Percentiles rank a stretch among this genome's conserved stretches.
Evolutionary conservation across 768 basidiomycete species (phyloP).

Genomic region (Leccinum incarnatum): DNA sequence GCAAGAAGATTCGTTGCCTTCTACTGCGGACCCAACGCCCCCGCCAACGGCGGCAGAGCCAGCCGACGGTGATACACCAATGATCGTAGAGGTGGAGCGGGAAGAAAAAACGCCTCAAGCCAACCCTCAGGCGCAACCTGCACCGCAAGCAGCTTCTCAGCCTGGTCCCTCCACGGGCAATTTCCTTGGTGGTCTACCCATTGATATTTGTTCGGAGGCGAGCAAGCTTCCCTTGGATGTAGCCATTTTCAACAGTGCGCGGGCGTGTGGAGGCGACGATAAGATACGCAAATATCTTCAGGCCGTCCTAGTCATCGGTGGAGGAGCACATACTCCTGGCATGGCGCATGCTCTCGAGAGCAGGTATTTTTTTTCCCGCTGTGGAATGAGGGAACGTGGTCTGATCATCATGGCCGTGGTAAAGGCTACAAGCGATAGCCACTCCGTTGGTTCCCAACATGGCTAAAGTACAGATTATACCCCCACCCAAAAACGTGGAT

Average conservation of each 20-base stretch:
- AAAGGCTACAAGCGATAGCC: slow-evolving; percentile 73
- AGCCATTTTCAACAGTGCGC: slow-evolving; percentile 87
- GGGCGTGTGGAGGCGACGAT: slow-evolving; percentile 86
- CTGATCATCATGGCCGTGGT: slow-evolving; percentile 5
- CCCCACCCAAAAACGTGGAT: slow-evolving; percentile 93
- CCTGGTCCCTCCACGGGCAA: slow-evolving; percentile 28
- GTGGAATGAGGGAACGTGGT: neutral
- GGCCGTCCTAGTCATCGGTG: slow-evolving; percentile 85
- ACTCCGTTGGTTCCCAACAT: slow-evolving; percentile 79
- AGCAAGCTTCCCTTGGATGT: slow-evolving; percentile 90
- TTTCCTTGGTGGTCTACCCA: slow-evolving; percentile 46
- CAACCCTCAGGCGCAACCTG: slow-evolving; percentile 27
- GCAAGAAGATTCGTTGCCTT: slow-evolving; percentile 33
- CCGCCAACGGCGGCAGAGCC: slow-evolving; percentile 23
- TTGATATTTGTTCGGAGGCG: slow-evolving; percentile 83
- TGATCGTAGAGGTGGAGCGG: slow-evolving; percentile 48
- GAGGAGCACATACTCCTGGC: slow-evolving; percentile 75
- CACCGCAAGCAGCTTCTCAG: slow-evolving; percentile 12
- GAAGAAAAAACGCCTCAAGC: slow-evolving; percentile 35
- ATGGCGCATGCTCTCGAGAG: slow-evolving; percentile 86
- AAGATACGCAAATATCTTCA: slow-evolving; percentile 87
- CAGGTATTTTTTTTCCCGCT: slow-evolving; percentile 46
- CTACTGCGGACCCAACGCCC: slow-evolving; percentile 32
- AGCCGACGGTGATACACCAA: slow-evolving; percentile 31
- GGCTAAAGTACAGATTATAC: slow-evolving; percentile 88